Evolutionary conservation across 257 asterid genomes (phyloP), one percentile per base, ranked within the genome.

Genomic region (Solanum gandarillasii): DNA sequence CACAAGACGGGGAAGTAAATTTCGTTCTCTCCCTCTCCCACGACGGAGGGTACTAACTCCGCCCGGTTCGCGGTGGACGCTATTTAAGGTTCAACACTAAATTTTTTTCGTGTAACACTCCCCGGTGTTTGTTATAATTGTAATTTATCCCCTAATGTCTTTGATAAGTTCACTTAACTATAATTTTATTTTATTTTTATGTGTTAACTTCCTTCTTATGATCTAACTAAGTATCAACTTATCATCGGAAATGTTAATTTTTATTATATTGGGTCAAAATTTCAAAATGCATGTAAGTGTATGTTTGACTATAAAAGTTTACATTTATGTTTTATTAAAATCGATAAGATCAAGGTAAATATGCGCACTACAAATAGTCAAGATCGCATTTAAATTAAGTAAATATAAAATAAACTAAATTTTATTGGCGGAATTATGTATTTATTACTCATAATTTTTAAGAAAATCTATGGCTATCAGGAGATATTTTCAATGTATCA

Each of bases 401-500:
- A 31, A 72, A 67, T 67, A 12, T 10, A 32, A 72, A 72, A 32
- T 0, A 34, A 72, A 72, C 0, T 16, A 72, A 72, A 3, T 55
- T 32, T 71, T 8, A 5, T 72, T 7, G 6, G 18, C n/a, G 14
- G 5, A 20, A 9, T 72, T 9, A 18, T 72, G 9, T 72, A 31
- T 72, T 8, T 9, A 20, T 55, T 55, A 18, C 65, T 3, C 25
- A 7, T 18, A 55, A 2, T 55, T 55, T 7, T 52, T 52, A 16
- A 52, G 10, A 52, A 58, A 68, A 68, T 6, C 4, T 13, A 68
- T 68, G 23, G 5, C 67, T 7, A 68, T 68, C 9, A 3, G 5
- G 9, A 12, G 75, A 65, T 12, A 6, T 29, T 18, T 84, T 97
- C 98, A 3, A 25, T 67, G 8, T 67, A 25, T 67, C 16, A 67